Evolutionary conservation across 2,329 filamentous ascomycete species (phyloP).

Genomic region (Leptographium wingfieldii): DNA sequence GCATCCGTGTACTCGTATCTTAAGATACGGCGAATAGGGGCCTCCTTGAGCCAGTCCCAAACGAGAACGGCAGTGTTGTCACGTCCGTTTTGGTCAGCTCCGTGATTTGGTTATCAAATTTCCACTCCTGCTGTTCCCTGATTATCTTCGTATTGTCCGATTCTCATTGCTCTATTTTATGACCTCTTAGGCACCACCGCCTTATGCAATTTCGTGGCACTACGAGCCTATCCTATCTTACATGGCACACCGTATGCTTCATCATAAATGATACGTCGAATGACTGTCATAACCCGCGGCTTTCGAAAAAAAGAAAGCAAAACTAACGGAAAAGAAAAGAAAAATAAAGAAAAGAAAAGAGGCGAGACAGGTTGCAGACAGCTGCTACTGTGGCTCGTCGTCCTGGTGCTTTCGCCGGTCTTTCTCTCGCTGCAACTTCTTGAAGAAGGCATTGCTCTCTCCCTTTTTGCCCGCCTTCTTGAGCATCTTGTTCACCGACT

Average conservation of each 20-base stretch:
- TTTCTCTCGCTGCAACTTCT: slow-evolving; percentile 1
- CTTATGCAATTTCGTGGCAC: not conserved
- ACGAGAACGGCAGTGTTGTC: not conserved
- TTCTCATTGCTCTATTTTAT: not conserved
- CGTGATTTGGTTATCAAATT: not conserved
- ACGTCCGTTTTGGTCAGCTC: not conserved
- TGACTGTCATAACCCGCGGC: not conserved
- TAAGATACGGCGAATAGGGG: not conserved
- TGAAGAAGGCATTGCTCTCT: slow-evolving; percentile 46
- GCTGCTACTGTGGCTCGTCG: not conserved
- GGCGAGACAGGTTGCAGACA: not conserved
- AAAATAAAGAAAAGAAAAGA: not conserved
- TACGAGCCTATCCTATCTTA: not conserved
- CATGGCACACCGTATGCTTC: not conserved
- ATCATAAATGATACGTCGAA: not conserved
- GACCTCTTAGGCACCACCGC: not conserved
- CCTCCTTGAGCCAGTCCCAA: not conserved
- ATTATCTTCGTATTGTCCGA: not conserved
- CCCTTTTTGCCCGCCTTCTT: slow-evolving; percentile 44
- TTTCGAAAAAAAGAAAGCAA: not conserved
- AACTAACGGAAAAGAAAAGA: not conserved
- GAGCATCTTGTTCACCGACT: slow-evolving; percentile 53
- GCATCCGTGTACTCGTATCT: not conserved
- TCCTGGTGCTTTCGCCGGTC: not conserved
- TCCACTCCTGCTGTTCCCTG: not conserved